Base-by-base conservation (phyloP, 805 yeast genomes). In the Ascoidea asiatica region DNA sequence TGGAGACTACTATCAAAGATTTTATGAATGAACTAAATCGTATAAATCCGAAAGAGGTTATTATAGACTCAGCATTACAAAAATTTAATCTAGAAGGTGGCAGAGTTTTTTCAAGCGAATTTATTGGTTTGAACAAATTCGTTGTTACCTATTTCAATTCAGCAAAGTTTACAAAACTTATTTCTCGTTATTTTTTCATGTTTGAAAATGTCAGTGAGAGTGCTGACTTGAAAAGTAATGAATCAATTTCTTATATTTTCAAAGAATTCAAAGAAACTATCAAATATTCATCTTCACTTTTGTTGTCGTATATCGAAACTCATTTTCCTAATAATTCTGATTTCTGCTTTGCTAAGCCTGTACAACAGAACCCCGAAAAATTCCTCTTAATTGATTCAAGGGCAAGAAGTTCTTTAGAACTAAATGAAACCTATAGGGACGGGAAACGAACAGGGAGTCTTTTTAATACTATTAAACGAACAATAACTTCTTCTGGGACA, bases 401-500 rank as follows among this genome's bases (percentile, higher is more conserved):
- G 45, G 84, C 95, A 0, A 67, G 84, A 15, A 79, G 79, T 41
- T 86, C 90, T 4, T 64, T 88, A 29, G 96, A 88, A 54, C 61
- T 88, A 20, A 73, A 75, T 40, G 63, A 66, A 43, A 78, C 86
- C 0, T 71, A 77, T 5, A 61, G 84, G 46, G 72, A 74, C 7
- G 70, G 72, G 13, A 69, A 75, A 15, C 64, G 60, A n/a, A 70
- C 69, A 5, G 95, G 95, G 0, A 79, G 95, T 0, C 59, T 90
- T 19, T 64, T 85, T 4, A 73, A 76, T n/a, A 71, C 82, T 0
- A 72, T 92, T 3, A 73, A 76, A 46, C 64, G 81, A 43, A 90
- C 97, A 0, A 75, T 73, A 3, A 87, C 97, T 0, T 69, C 80
- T 1, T 78, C 92, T 0, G 97, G 97, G 0, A 65, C 95, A 0